phyloP scores from a whole-genome alignment of 2,329 filamentous ascomycete genomes.

The Aspergillus sp. region DNA sequence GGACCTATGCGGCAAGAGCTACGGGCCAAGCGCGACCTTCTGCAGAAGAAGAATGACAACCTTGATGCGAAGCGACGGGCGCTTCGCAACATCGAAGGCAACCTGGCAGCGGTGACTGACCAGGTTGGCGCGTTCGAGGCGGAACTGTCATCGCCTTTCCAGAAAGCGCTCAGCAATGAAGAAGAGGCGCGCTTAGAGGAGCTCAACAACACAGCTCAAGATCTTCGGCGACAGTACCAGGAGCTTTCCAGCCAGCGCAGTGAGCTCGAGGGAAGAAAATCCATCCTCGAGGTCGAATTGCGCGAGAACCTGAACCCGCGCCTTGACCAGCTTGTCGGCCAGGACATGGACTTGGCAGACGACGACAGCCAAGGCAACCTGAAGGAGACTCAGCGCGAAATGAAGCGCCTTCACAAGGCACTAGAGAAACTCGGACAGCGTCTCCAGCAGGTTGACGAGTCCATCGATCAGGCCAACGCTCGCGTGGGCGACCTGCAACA shows the following conservation, averaged over 20 bases:
- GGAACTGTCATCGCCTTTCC: conserved; percentile 84
- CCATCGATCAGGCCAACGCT: conserved; percentile 63
- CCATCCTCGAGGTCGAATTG: conserved; percentile 80
- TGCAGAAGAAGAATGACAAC: conserved; percentile 72
- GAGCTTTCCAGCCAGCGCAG: conserved; percentile 72
- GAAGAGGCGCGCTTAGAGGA: conserved; percentile 80
- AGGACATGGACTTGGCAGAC: conserved; percentile 67
- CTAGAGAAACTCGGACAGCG: conserved; percentile 68
- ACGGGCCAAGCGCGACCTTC: conserved; percentile 70
- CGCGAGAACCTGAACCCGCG: conserved; percentile 86
- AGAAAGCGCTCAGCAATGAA: conserved; percentile 79
- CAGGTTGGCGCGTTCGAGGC: conserved; percentile 75
- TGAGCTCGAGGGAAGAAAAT: conserved; percentile 78
- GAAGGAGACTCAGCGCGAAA: conserved; percentile 76
- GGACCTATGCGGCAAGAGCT: conserved; percentile 78
- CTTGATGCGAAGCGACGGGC: conserved; percentile 70
- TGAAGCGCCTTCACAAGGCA: conserved; percentile 73
- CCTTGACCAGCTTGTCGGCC: conserved; percentile 79
- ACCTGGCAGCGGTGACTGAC: conserved; percentile 74
- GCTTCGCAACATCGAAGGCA: conserved; percentile 69
- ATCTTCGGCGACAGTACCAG: conserved; percentile 74
- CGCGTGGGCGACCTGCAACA: conserved; percentile 63
- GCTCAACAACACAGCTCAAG: conserved; percentile 68
- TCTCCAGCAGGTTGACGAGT: conserved; percentile 72
- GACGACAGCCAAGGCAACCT: conserved; percentile 64